Base-by-base conservation (phyloP, 495 filamentous ascomycete species). In the Amniculicola lignicola region DNA sequence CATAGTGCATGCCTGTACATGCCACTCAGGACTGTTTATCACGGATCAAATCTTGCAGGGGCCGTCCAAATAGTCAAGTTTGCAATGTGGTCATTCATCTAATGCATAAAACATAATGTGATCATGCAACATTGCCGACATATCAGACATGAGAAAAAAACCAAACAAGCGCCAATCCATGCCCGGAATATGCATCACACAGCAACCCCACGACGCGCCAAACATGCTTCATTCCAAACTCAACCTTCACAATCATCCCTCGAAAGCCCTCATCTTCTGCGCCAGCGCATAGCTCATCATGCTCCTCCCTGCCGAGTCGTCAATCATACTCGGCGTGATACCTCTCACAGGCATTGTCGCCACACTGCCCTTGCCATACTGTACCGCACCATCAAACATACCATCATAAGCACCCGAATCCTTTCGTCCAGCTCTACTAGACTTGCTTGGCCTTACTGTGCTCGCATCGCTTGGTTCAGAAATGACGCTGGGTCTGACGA, bases 391-490 rank as follows among this genome's bases (percentile, higher is more conserved):
- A 33, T 19, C 42, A 37, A 60, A 49, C 24, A 54, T 19, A 0
- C n/a, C 36, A 11, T 55, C 57, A 31, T 54, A 54, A 37, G 41
- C 24, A 2, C 22, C 29, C 19, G 43, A 51, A 28, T 64, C 61
- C 38, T 64, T 64, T 7, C 61, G 24, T 3, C 24, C 25, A 6
- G 16, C 27, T 15, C 15, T 24, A 18, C 33, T 38, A 2, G 43
- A 45, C 54, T 57, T 63, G 15, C 18, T 27, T 4, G 62, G 59
- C 35, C 57, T 59, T 3, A 63, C 64, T 3, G 63, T 67, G 24
- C 57, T 59, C 11, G 65, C 62, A 40, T 67, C 63, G 24, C 51
- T 64, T 1, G 62, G 55, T 28, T 67, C 63, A 0, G 61, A 64
- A 1, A 53, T 21, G 3, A 52, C 54, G 22, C 27, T 59, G 39